phyloP scores from a whole-genome alignment of 768 basidiomycete genomes.

The Amanita inopinata region DNA sequence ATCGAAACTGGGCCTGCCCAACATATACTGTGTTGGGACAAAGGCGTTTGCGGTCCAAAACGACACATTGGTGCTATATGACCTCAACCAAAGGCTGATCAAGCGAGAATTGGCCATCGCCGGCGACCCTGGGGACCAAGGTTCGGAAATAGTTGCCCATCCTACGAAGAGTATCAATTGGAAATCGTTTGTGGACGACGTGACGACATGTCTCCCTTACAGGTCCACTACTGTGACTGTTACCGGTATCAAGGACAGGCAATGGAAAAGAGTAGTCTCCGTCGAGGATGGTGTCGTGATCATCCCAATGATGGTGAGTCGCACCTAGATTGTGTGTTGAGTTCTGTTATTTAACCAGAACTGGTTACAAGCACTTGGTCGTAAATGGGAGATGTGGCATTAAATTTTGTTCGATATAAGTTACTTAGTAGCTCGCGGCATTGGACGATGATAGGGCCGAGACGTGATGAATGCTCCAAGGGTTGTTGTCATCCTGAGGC shows the following conservation, averaged over 20 bases:
- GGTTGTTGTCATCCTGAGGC: no score
- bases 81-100: constrained; percentile 5
- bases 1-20: background rate
- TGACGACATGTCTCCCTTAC: background rate
- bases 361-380: background rate
- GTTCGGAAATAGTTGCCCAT: background rate
- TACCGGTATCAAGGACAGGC: background rate
- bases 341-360: background rate
- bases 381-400: background rate
- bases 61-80: constrained; percentile 1
- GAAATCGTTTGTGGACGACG: background rate
- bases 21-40: constrained; percentile 34
- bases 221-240: background rate
- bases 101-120: background rate
- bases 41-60: constrained; percentile 24
- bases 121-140: no score
- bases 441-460: no score
- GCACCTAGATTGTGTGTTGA: background rate
- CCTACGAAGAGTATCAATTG: background rate
- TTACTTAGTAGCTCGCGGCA: no score
- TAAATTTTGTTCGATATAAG: background rate
- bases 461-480: no score
- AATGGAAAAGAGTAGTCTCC: background rate
- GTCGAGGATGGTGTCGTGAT: constrained; percentile 1
- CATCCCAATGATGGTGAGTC: background rate